A percentile compares a stretch with the other conserved stretches of the same genome.
phyloP scores from a whole-genome alignment of 2,329 filamentous ascomycete species.

The Myriosclerotinia curreyana region DNA sequence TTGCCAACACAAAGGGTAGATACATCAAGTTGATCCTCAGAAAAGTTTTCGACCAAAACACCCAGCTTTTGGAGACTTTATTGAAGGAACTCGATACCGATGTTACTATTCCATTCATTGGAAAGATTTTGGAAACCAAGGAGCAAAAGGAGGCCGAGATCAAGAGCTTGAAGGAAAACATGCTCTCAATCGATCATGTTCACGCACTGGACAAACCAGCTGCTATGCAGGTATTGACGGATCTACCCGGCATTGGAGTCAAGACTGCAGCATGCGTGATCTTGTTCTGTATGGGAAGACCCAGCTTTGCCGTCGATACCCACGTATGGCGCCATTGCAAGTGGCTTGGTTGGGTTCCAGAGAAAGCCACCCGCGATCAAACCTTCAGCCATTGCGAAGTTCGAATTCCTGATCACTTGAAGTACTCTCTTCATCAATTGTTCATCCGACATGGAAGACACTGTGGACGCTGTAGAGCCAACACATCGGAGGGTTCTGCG shows the following conservation, averaged over 20 bases:
- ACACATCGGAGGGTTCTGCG: constrained; percentile 56
- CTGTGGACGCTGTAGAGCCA: constrained; percentile 47
- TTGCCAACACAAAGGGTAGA: constrained; percentile 67
- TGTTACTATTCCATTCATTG: constrained; percentile 45
- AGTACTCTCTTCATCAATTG: constrained; percentile 55
- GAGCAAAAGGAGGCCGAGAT: constrained; percentile 57
- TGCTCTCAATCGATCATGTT: constrained; percentile 56
- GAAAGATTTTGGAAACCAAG: constrained; percentile 42
- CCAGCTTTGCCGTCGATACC: constrained; percentile 57
- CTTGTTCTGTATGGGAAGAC: constrained; percentile 53
- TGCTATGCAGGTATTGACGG: constrained; percentile 50
- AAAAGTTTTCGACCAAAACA: constrained; percentile 68
- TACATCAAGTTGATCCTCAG: constrained; percentile 72
- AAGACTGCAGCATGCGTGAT: constrained; percentile 57
- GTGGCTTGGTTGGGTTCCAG: constrained; percentile 56
- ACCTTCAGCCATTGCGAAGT: constrained; percentile 54
- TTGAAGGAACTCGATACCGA: constrained; percentile 44
- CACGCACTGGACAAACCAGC: constrained; percentile 46
- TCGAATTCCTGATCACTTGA: constrained; percentile 50
- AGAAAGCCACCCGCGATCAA: constrained; percentile 46
- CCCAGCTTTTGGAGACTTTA: constrained; percentile 50
- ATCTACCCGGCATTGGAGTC: constrained; percentile 53
- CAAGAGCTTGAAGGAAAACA: constrained; percentile 52
- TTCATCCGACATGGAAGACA: constrained; percentile 53
- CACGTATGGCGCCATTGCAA: constrained; percentile 53